A percentile compares a stretch with the other conserved stretches of the same genome.
These are phyloP conservation scores for Xylaria intraflava DNA, from an alignment of 495 filamentous ascomycete genomes.

Conservation along the genomic window DNA sequence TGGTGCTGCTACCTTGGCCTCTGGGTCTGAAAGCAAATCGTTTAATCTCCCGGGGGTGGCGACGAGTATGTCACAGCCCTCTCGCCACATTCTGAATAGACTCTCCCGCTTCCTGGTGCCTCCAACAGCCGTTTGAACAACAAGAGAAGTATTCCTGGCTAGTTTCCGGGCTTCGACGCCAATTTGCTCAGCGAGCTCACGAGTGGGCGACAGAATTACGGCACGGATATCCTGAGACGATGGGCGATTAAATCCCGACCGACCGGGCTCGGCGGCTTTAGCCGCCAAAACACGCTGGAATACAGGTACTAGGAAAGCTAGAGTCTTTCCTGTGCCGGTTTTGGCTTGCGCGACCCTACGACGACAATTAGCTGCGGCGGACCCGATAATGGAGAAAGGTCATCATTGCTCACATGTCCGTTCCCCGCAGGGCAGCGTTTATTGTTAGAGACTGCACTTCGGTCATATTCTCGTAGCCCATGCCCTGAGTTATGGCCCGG, in stretches of 20 bases:
- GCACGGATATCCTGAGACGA: constrained; percentile 67
- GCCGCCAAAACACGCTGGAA: constrained; percentile 62
- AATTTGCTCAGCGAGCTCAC: constrained; percentile 94
- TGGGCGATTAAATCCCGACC: constrained; percentile 21
- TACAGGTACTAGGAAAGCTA: constrained; percentile 73
- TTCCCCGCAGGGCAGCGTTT: constrained; percentile 64
- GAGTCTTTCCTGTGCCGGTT: constrained; percentile 83
- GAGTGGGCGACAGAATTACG: constrained; percentile 87
- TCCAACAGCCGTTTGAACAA: constrained; percentile 83
- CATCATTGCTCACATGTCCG: constrained; percentile 63
- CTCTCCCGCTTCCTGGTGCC: constrained; percentile 66
- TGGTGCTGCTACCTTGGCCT: constrained; percentile 60
- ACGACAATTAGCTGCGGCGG: constrained; percentile 9
- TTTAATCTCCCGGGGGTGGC: constrained; percentile 85
- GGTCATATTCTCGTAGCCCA: constrained; percentile 82
- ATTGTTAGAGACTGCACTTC: constrained; percentile 86
- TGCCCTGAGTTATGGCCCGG: constrained; percentile 59
- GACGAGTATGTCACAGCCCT: constrained; percentile 85
- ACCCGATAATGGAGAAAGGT: background rate
- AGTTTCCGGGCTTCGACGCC: constrained; percentile 72
- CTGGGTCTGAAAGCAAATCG: constrained; percentile 70
- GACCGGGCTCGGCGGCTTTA: constrained; percentile 44
- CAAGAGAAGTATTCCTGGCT: constrained; percentile 56
- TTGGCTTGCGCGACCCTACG: constrained; percentile 78
- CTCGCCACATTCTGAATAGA: constrained; percentile 53